phyloP scores from a whole-genome alignment of 139 green algal genomes.

The Mesotaenium endlicherianum region DNA sequence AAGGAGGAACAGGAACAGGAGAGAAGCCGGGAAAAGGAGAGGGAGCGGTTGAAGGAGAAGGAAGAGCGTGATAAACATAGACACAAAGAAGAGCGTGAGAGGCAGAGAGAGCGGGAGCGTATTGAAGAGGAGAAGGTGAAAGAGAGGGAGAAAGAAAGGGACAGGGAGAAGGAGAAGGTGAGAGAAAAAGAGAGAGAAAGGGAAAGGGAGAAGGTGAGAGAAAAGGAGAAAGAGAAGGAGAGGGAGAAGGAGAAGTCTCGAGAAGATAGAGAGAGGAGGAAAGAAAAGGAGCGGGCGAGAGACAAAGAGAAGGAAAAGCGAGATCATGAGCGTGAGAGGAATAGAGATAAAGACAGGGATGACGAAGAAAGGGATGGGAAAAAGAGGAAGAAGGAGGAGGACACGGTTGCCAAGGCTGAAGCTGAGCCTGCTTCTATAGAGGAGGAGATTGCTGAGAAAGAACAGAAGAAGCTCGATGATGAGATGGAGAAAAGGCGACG shows the following conservation, averaged over 20 bases:
- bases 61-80: background rate
- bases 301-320: slow-evolving; percentile 10
- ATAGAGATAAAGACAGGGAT: slow-evolving; percentile 20
- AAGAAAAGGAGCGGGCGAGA: background rate
- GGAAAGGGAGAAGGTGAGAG: slow-evolving; percentile 18
- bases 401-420: background rate
- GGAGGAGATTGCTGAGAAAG: slow-evolving; percentile 19
- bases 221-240: slow-evolving; percentile 11
- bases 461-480: slow-evolving; percentile 28
- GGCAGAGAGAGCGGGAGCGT: background rate
- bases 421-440: background rate
- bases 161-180: slow-evolving; percentile 18
- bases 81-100: background rate
- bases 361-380: slow-evolving; percentile 24
- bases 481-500: slow-evolving; percentile 32
- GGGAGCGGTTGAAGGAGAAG: background rate
- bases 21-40: no score
- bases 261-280: background rate
- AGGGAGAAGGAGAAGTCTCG: slow-evolving; percentile 3
- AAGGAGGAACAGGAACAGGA: slow-evolving; percentile 1
- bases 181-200: background rate
- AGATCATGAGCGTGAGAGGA: slow-evolving; percentile 1
- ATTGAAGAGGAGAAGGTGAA: slow-evolving; percentile 5
- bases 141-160: slow-evolving; percentile 1
- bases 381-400: background rate